phyloP scores from a whole-genome alignment of 1,139 yeast species.

The Torulaspora globosa region DNA sequence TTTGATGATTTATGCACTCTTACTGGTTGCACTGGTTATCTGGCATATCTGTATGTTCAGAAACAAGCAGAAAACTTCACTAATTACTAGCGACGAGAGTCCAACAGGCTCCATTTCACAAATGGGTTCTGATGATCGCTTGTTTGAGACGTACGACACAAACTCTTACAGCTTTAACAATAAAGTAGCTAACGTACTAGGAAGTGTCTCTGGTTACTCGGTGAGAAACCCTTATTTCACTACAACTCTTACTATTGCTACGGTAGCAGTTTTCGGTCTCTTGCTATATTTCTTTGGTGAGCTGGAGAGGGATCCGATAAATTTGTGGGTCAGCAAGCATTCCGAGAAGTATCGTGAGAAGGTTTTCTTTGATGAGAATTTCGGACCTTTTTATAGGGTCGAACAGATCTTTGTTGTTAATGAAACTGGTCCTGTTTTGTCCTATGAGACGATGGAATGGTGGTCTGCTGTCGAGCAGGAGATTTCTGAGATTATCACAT shows the following conservation, averaged over 20 bases:
- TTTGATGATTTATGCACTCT: constrained; percentile 47
- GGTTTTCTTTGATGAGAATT: constrained; percentile 65
- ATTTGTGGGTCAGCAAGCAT: constrained; percentile 81
- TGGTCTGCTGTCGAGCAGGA: constrained; percentile 76
- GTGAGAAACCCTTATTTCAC: constrained; percentile 56
- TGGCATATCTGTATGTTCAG: constrained; percentile 36
- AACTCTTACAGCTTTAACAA: constrained; percentile 17
- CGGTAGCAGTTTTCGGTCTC: constrained; percentile 47
- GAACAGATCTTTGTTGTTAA: constrained; percentile 80
- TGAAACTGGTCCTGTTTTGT: constrained; percentile 57
- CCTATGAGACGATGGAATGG: constrained; percentile 73
- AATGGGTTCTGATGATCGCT: constrained; percentile 21
- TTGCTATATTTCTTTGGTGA: constrained; percentile 51
- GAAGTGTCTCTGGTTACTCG: constrained; percentile 52
- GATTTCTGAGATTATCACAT: constrained; percentile 38
- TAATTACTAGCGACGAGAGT: constrained; percentile 20
- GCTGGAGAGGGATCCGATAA: constrained; percentile 74
- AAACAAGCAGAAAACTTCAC: constrained; percentile 18
- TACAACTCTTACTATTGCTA: constrained; percentile 44
- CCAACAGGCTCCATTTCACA: constrained; percentile 16
- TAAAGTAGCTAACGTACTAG: constrained; percentile 35
- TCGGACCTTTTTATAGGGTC: constrained; percentile 89
- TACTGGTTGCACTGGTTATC: constrained; percentile 43
- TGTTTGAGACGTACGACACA: constrained; percentile 19
- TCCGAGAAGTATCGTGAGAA: constrained; percentile 72